Evolutionary conservation across 176 grass and related monocot genomes (phyloP).

Genomic region (Oryza punctata): DNA sequence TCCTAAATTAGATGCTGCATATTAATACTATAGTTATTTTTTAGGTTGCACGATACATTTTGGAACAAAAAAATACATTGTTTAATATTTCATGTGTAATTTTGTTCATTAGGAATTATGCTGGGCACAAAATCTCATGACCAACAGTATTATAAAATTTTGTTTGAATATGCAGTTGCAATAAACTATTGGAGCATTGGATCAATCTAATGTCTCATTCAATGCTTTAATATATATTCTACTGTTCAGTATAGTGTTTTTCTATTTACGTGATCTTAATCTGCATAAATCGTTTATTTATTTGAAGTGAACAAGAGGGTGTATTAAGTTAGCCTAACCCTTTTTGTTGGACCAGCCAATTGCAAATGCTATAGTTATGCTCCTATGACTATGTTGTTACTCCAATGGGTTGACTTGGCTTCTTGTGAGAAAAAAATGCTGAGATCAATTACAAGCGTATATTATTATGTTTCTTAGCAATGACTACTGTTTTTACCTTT

Average conservation of each 20-base stretch:
- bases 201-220: background rate
- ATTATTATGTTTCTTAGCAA: constrained; percentile 24
- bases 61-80: background rate
- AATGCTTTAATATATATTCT: background rate
- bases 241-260: background rate
- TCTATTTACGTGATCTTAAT: constrained; percentile 11
- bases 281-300: constrained; percentile 10
- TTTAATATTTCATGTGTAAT: constrained; percentile 7
- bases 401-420: background rate
- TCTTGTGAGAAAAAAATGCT: background rate
- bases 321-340: background rate
- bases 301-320: background rate
- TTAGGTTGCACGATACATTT: background rate
- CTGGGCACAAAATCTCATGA: background rate
- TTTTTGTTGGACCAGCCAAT: constrained; percentile 8
- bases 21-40: background rate
- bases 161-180: background rate
- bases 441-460: background rate
- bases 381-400: constrained; percentile 11
- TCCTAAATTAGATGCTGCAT: background rate
- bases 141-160: background rate
- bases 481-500: constrained; percentile 19
- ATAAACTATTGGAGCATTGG: background rate
- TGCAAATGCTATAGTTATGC: constrained; percentile 17
- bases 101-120: background rate